phyloP scores from a whole-genome alignment of 495 filamentous ascomycete species.

The Xylaria grammica region DNA sequence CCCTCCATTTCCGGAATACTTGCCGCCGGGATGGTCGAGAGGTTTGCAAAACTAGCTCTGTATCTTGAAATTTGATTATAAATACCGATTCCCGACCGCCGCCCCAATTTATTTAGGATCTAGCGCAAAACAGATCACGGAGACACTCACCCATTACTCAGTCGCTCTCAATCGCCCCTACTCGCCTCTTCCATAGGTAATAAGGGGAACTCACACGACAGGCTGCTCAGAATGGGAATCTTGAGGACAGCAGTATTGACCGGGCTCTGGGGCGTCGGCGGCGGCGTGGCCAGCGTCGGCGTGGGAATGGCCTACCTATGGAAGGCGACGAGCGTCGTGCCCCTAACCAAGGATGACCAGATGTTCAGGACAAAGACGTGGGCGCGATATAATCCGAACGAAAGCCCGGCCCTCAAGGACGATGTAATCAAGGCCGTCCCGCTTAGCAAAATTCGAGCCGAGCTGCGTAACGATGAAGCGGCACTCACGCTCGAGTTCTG shows the following conservation, averaged over 20 bases:
- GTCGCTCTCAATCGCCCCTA: neutral
- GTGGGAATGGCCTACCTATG: constrained; percentile 34
- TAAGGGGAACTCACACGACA: neutral
- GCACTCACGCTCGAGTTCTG: constrained; percentile 67
- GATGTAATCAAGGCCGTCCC: constrained; percentile 66
- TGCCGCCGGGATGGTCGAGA: too few relatives aligned
- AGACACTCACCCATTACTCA: neutral
- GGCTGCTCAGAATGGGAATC: constrained; percentile 49
- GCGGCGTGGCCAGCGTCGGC: constrained; percentile 39
- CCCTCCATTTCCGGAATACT: neutral
- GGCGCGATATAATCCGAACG: constrained; percentile 63
- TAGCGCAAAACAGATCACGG: neutral
- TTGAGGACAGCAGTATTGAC: constrained; percentile 48
- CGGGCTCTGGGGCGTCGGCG: constrained; percentile 40
- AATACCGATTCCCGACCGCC: neutral
- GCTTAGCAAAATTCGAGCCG: constrained; percentile 65
- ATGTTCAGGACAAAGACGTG: constrained; percentile 63
- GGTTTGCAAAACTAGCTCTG: too few relatives aligned
- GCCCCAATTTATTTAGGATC: constrained; percentile 10
- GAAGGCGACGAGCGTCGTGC: constrained; percentile 39
- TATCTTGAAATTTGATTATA: neutral
- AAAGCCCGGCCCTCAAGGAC: constrained; percentile 67
- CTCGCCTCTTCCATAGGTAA: neutral
- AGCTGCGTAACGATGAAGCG: constrained; percentile 64
- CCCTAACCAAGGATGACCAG: constrained; percentile 62